Evolutionary conservation across 768 basidiomycete species (phyloP).

Genomic region (Tricholoma bakamatsutake): DNA sequence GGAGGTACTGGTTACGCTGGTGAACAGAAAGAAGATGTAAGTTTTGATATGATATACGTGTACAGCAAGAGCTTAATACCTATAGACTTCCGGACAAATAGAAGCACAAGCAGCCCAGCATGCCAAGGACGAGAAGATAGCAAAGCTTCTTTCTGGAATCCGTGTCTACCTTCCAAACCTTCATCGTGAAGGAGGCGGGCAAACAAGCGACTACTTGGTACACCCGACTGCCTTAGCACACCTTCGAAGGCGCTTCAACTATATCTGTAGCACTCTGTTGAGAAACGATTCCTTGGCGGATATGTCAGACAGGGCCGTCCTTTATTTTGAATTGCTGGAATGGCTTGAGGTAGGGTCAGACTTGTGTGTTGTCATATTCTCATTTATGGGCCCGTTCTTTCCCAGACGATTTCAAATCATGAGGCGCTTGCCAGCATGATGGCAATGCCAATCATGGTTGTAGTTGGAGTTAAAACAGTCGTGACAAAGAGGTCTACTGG

Average conservation of each 20-base stretch:
- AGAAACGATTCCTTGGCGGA: constrained; percentile 91
- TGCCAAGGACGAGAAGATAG: constrained; percentile 69
- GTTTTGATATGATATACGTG: constrained; percentile 21
- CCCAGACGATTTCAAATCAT: constrained; percentile 85
- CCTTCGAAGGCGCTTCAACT: constrained; percentile 86
- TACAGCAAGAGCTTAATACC: constrained; percentile 1
- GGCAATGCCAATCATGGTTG: constrained; percentile 96
- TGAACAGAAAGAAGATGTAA: constrained; percentile 76
- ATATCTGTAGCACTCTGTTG: constrained; percentile 77
- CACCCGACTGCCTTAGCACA: constrained; percentile 91
- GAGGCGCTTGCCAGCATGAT: constrained; percentile 93
- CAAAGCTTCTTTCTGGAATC: constrained; percentile 59
- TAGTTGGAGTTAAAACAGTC: constrained; percentile 59
- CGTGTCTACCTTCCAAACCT: constrained; percentile 83
- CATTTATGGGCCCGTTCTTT: neutral
- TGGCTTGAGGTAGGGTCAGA: constrained; percentile 74
- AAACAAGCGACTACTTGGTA: constrained; percentile 86
- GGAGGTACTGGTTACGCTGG: constrained; percentile 89
- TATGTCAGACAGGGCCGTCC: constrained; percentile 80
- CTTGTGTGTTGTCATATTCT: constrained; percentile 3
- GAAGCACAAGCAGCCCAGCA: constrained; percentile 73
- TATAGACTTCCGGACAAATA: constrained; percentile 71
- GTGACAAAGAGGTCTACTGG: constrained; percentile 45
- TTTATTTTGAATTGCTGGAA: constrained; percentile 87
- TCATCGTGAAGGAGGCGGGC: constrained; percentile 67